Evolutionary conservation across 202 grass and related monocot genomes (phyloP).

Genomic region (Schoenoplectus tabernaemontani): DNA sequence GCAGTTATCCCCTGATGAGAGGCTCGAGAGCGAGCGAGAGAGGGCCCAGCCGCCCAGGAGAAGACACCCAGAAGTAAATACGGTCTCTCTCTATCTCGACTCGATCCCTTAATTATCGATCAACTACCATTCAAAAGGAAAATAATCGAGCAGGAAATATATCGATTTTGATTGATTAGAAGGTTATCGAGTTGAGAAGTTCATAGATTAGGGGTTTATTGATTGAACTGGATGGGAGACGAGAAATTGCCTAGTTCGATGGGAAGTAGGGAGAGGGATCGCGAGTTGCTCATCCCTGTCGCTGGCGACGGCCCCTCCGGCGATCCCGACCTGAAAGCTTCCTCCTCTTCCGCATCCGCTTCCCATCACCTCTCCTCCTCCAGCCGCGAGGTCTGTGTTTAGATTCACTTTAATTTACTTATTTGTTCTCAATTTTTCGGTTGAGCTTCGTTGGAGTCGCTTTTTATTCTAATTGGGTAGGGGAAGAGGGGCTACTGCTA

Average conservation of each 20-base stretch:
- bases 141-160: neutral
- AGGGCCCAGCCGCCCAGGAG: neutral
- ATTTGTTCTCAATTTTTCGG: neutral
- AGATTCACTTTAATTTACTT: neutral
- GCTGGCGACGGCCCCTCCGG: conserved; percentile 32
- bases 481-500: neutral
- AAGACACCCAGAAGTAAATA: conserved; percentile 11
- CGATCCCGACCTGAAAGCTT: conserved; percentile 32
- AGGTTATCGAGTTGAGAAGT: neutral
- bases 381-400: conserved; percentile 49
- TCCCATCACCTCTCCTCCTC: conserved; percentile 43
- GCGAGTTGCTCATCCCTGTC: conserved; percentile 85
- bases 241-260: conserved; percentile 58
- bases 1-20: neutral
- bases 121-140: neutral
- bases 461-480: neutral
- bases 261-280: conserved; percentile 61
- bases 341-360: conserved; percentile 33
- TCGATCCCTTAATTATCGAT: neutral
- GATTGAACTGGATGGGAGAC: conserved; percentile 47
- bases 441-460: neutral
- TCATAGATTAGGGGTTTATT: neutral
- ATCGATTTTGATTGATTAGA: neutral
- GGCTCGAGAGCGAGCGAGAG: neutral
- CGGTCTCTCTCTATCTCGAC: neutral